phyloP scores from a whole-genome alignment of 306 rosid genomes.

The Rubus parviflorus region DNA sequence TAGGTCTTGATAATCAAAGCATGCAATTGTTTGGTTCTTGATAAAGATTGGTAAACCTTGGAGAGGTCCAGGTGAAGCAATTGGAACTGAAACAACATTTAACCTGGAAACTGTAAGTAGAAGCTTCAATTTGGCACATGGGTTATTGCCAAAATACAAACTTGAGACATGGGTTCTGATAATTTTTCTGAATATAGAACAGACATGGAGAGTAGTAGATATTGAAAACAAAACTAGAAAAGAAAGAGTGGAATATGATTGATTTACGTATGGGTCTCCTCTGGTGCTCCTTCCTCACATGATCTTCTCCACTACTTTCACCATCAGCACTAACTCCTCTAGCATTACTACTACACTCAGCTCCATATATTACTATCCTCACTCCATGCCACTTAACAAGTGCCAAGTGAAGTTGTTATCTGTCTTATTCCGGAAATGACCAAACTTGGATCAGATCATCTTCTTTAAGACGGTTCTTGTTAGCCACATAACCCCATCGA shows the following conservation, averaged over 20 bases:
- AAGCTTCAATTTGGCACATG: not conserved
- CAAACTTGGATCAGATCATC: too few species aligned
- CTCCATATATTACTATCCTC: too few species aligned
- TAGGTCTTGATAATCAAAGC: conserved; percentile 53
- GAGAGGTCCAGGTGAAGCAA: conserved; percentile 51
- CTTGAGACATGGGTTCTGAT: not conserved
- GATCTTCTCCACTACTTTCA: too few species aligned
- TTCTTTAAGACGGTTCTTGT: too few species aligned
- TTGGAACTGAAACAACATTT: conserved; percentile 38
- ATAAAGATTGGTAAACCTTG: conserved; percentile 50
- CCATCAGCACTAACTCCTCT: too few species aligned
- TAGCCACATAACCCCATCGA: too few species aligned
- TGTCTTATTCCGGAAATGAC: too few species aligned
- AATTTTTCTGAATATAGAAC: not conserved
- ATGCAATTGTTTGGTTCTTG: conserved; percentile 57
- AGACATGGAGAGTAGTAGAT: not conserved
- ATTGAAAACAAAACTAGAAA: not conserved
- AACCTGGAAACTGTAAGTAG: not conserved
- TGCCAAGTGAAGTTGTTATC: too few species aligned
- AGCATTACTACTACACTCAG: too few species aligned
- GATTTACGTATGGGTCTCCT: not conserved
- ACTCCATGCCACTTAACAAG: too few species aligned
- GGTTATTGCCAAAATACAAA: not conserved
- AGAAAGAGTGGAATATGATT: not conserved
- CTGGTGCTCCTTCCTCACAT: too few species aligned